phyloP scores from a whole-genome alignment of 192 early-diverging fungal species.

The Coemansia sp. region DNA sequence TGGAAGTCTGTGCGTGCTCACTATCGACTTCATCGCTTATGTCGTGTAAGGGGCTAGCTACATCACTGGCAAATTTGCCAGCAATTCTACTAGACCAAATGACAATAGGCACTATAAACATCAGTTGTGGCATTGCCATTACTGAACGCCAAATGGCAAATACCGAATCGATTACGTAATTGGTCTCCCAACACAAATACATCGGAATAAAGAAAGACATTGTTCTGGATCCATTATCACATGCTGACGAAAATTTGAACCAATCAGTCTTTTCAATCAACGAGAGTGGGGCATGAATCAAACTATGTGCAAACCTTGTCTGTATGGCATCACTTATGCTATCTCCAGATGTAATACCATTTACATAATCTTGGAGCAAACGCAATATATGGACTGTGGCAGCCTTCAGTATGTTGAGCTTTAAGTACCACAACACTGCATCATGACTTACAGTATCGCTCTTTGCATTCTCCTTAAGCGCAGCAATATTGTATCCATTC shows the following conservation, averaged over 20 bases:
- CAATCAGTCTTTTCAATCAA: slow-evolving; percentile 3
- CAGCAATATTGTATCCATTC: slow-evolving; percentile 25
- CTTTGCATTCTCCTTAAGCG: slow-evolving; percentile 10
- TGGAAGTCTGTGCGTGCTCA: neutral
- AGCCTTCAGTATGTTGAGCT: neutral
- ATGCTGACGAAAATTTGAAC: neutral
- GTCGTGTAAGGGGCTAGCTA: neutral
- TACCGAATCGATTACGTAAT: neutral
- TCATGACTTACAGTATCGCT: neutral
- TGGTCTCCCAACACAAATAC: neutral
- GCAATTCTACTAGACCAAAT: neutral
- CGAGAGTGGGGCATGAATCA: slow-evolving; percentile 10
- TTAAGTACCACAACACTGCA: slow-evolving; percentile 11
- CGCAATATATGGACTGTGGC: neutral
- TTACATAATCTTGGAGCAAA: neutral
- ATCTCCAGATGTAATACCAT: neutral
- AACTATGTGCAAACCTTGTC: neutral
- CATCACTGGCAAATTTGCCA: neutral
- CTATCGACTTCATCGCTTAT: neutral
- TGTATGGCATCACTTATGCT: neutral
- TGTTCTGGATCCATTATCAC: neutral
- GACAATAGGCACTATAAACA: slow-evolving; percentile 16
- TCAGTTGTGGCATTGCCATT: slow-evolving; percentile 15
- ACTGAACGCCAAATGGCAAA: neutral
- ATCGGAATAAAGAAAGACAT: neutral